Conservation (phyloP, 306 rosid species). For the Quercus variabilis region DNA sequence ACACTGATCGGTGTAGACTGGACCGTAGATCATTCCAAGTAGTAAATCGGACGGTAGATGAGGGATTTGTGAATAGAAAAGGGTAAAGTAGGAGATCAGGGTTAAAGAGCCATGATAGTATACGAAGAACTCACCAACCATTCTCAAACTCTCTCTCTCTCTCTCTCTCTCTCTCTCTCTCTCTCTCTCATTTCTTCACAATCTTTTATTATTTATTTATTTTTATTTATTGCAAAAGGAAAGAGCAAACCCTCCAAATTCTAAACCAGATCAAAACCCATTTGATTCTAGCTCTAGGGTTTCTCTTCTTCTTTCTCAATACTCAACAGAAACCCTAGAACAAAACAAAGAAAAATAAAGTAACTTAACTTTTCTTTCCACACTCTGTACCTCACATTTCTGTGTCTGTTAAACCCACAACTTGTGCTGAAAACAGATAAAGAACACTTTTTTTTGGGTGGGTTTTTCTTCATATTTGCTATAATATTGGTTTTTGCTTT, state of each 20-base stretch:
- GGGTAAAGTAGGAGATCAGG: constrained; percentile 10
- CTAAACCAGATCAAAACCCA: background rate
- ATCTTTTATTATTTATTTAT: background rate
- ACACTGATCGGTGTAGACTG: background rate
- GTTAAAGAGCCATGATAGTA: background rate
- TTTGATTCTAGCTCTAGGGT: constrained; percentile 23
- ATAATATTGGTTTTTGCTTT: background rate
- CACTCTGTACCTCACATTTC: background rate
- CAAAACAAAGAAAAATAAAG: too few relatives aligned
- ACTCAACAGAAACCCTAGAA: constrained; percentile 13
- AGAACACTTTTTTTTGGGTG: background rate
- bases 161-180: constrained; percentile 11
- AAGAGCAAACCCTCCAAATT: background rate
- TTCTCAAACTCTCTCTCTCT: constrained; percentile 14
- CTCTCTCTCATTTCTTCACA: background rate
- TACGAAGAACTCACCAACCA: constrained; percentile 34
- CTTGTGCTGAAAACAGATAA: background rate
- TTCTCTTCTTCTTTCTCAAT: constrained; percentile 4
- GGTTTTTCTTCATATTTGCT: background rate
- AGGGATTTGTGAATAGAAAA: background rate
- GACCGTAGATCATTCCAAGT: background rate
- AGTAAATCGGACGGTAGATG: background rate
- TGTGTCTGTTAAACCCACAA: background rate
- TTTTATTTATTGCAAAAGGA: too few relatives aligned
- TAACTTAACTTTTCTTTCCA: background rate